Percentiles rank a stretch among this genome's conserved stretches.
Evolutionary conservation across 306 rosid species (phyloP).

Genomic region (Lotus japonicus): DNA sequence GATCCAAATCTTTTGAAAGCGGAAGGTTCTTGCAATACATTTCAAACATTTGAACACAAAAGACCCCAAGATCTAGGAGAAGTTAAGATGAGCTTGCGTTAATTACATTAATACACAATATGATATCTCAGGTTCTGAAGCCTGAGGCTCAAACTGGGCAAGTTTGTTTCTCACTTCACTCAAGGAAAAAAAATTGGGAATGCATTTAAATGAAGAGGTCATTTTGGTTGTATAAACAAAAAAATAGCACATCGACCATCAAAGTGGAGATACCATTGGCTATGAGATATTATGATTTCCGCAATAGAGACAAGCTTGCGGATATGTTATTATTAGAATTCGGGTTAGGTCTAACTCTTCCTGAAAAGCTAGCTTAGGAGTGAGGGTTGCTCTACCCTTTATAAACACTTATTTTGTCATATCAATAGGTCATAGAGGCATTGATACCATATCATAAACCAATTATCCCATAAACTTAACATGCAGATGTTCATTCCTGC

Average conservation of each 20-base stretch:
- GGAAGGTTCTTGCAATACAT: constrained; percentile 75
- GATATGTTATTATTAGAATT: too few relatives aligned
- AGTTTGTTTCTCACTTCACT: background rate
- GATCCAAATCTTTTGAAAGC: constrained; percentile 87
- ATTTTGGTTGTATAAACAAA: background rate
- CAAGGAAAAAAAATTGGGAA: background rate
- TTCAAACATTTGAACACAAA: constrained; percentile 70
- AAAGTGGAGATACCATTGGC: background rate
- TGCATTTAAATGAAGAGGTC: background rate
- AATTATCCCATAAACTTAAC: too few relatives aligned
- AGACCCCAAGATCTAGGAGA: constrained; percentile 70
- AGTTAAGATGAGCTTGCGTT: constrained; percentile 25
- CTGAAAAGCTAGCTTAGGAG: too few relatives aligned
- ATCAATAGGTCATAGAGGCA: too few relatives aligned
- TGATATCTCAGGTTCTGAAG: constrained; percentile 5
- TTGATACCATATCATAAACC: too few relatives aligned
- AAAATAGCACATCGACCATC: background rate
- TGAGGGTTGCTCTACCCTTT: too few relatives aligned
- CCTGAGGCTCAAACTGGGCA: constrained; percentile 11
- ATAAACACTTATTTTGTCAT: too few relatives aligned
- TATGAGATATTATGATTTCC: background rate
- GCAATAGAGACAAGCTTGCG: background rate
- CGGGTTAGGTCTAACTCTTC: too few relatives aligned
- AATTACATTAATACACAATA: constrained; percentile 23
- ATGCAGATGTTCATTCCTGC: too few relatives aligned